These are phyloP conservation scores for Leccinum uliginosum DNA, from an alignment of 768 basidiomycete genomes.

Conservation along the genomic window DNA sequence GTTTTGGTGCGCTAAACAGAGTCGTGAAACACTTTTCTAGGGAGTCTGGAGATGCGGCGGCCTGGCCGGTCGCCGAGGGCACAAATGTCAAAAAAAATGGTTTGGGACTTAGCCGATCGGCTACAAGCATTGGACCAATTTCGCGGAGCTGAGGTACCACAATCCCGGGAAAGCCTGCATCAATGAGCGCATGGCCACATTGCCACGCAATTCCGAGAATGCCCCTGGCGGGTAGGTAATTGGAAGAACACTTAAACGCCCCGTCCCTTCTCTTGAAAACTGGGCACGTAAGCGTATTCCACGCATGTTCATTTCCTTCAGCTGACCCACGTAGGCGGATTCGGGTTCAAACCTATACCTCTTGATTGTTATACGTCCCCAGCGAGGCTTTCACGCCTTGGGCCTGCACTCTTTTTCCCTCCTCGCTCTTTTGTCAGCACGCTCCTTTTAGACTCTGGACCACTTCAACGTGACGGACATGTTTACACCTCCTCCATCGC, in stretches of 20 bases:
- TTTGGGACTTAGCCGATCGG: slow-evolving; percentile 8
- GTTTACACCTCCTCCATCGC: slow-evolving; percentile 44
- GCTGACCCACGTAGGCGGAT: slow-evolving; percentile 7
- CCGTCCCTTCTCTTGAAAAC: slow-evolving; percentile 5
- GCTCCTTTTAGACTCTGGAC: slow-evolving; percentile 21
- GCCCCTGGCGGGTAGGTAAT: background rate
- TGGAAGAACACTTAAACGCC: background rate
- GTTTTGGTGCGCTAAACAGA: background rate
- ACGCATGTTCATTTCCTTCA: background rate
- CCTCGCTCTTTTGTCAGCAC: slow-evolving; percentile 29
- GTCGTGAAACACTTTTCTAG: background rate
- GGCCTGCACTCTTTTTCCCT: slow-evolving; percentile 10
- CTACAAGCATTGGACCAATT: slow-evolving; percentile 6
- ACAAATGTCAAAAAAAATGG: background rate
- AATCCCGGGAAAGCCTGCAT: background rate
- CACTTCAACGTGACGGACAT: slow-evolving; percentile 17
- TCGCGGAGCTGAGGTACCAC: slow-evolving; percentile 24
- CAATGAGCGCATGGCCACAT: slow-evolving; percentile 7
- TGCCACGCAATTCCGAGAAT: slow-evolving; percentile 14
- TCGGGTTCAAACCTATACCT: slow-evolving; percentile 2
- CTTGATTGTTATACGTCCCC: background rate
- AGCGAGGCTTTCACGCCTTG: slow-evolving; percentile 10
- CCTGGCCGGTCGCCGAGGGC: background rate
- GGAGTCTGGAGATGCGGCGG: too few relatives aligned
- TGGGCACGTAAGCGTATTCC: slow-evolving; percentile 4